These are phyloP conservation scores for Penicillium cosmopolitanum DNA, from an alignment of 495 filamentous ascomycete genomes.

Conservation along the genomic window DNA sequence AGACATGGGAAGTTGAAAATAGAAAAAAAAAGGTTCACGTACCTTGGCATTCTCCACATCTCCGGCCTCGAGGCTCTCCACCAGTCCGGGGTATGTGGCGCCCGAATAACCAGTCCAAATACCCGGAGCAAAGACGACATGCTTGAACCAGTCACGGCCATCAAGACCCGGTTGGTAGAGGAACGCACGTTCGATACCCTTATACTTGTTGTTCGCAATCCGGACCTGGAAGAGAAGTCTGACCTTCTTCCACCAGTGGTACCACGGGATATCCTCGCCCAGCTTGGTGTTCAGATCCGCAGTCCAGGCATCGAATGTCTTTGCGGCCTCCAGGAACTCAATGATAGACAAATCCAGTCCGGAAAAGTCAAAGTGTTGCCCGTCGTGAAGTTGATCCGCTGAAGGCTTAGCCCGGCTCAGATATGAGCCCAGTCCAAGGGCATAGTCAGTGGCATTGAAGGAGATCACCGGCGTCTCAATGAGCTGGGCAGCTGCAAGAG, in stretches of 20 bases:
- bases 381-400: conserved; percentile 35
- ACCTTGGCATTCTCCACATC: conserved; percentile 52
- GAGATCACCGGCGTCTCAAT: conserved; percentile 51
- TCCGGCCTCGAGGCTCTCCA: conserved; percentile 60
- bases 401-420: conserved; percentile 56
- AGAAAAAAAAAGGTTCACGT: conserved; percentile 18
- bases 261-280: conserved; percentile 68
- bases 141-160: conserved; percentile 66
- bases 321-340: conserved; percentile 49
- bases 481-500: conserved; percentile 49
- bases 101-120: conserved; percentile 90
- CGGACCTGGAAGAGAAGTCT: conserved; percentile 60
- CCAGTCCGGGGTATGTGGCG: conserved; percentile 65
- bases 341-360: conserved; percentile 51
- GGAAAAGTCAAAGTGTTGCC: conserved; percentile 44
- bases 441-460: conserved; percentile 54
- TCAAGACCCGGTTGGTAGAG: conserved; percentile 61
- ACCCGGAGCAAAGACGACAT: conserved; percentile 74
- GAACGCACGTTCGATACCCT: conserved; percentile 64
- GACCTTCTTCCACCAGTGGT: conserved; percentile 72
- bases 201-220: conserved; percentile 62
- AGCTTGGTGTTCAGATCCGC: conserved; percentile 55
- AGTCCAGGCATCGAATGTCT: conserved; percentile 56
- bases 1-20: too few relatives aligned
- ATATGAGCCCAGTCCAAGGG: conserved; percentile 47